A percentile compares a stretch with the other conserved stretches of the same genome.
These are phyloP conservation scores for Yamadazyma conglobata DNA, from an alignment of 1,139 yeast genomes.

Conservation along the genomic window DNA sequence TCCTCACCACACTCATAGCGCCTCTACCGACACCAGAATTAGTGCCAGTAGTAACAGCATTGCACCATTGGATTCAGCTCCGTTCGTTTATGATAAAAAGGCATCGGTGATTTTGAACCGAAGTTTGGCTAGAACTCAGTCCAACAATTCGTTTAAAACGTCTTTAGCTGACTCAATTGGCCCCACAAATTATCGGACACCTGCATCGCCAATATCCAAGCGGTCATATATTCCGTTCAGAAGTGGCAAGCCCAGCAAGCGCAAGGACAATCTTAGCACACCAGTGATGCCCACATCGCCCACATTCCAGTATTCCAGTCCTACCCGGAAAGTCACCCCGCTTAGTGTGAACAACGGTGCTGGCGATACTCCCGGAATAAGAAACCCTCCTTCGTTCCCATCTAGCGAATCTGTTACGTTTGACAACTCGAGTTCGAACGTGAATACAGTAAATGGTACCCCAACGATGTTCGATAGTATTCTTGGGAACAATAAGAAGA, in stretches of 20 bases:
- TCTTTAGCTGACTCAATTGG: conserved; percentile 64
- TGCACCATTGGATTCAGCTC: conserved; percentile 65
- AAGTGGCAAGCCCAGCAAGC: conserved; percentile 24
- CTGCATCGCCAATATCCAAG: conserved; percentile 20
- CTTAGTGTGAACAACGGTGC: too few species aligned
- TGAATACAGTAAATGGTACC: conserved; percentile 4
- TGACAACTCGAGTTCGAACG: neutral
- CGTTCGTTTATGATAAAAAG: conserved; percentile 75
- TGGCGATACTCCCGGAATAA: neutral
- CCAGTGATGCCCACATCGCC: conserved; percentile 24
- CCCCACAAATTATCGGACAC: conserved; percentile 15
- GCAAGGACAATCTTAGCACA: conserved; percentile 20
- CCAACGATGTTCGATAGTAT: conserved; percentile 27
- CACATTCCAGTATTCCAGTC: conserved; percentile 18
- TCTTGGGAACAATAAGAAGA: conserved; percentile 24
- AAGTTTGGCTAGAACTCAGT: conserved; percentile 71
- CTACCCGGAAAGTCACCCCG: too few species aligned
- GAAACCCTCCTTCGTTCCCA: neutral
- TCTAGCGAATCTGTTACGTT: too few species aligned
- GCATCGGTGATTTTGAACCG: conserved; percentile 72
- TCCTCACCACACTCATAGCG: conserved; percentile 38
- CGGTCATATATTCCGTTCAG: conserved; percentile 47
- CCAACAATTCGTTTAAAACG: conserved; percentile 72
- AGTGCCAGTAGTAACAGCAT: conserved; percentile 35
- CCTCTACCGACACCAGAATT: conserved; percentile 48